Evolutionary conservation across 768 basidiomycete species (phyloP).

Genomic region (Rhodotorula diobovata): DNA sequence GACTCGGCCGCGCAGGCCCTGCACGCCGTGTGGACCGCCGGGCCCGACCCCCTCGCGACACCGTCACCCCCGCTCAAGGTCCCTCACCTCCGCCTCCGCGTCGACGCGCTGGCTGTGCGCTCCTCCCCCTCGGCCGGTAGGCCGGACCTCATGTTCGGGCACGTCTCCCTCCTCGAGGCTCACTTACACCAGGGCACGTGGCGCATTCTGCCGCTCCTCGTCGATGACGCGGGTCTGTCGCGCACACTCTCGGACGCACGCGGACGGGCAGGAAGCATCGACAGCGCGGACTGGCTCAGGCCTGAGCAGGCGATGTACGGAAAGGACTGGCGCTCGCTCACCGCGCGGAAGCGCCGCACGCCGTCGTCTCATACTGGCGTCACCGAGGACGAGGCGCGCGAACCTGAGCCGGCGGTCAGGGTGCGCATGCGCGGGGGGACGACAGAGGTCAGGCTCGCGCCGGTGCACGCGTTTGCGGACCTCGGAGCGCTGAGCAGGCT

Average conservation of each 20-base stretch:
- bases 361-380: neutral
- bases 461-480: conserved; percentile 47
- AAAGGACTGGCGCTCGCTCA: neutral
- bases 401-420: neutral
- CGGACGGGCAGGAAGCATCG: too few species aligned
- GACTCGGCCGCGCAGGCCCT: neutral
- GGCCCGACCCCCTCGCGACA: neutral
- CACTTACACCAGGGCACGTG: neutral
- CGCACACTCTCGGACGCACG: neutral
- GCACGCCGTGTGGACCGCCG: neutral
- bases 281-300: neutral
- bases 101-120: conserved; percentile 1
- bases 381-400: neutral
- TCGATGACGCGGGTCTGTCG: neutral
- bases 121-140: neutral
- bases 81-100: conserved; percentile 20
- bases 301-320: neutral
- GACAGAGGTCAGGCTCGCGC: conserved; percentile 2
- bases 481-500: conserved; percentile 37
- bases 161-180: neutral
- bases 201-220: conserved; percentile 7
- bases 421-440: neutral
- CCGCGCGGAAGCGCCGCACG: neutral
- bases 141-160: neutral
- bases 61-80: neutral